Base-by-base conservation (phyloP, 2,329 filamentous ascomycete genomes). In the Trichophyton benhamiae region DNA sequence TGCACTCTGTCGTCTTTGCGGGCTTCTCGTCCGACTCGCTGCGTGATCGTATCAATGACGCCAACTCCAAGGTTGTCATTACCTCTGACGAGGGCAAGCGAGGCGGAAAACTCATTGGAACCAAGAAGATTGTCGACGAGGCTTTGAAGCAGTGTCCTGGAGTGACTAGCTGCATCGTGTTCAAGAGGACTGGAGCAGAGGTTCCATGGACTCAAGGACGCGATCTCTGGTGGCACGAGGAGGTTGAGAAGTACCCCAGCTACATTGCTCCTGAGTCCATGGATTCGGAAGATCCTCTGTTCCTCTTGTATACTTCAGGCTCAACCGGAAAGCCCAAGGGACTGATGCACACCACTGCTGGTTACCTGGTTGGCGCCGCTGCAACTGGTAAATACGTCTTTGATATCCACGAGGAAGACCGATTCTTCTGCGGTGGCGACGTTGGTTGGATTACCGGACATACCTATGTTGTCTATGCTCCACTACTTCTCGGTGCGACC, bases 401-500 rank as follows among this genome's bases (percentile, higher is more conserved):
- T 72, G 94, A 99, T 74, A 95, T 99, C 65, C 94, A 99, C 74
- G 87, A 91, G 65, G 85, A 88, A 60, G 94, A 99, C 75, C 85
- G 84, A 65, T 96, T 94, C 82, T 97, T 97, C 82, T 99, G 94
- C 69, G 94, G 91, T 75, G 94, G 94, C 74, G 94, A 99, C 71
- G 92, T 99, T 49, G 94, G 94, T 66, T 99, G 94, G 94, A 97
- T 99, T 73, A 99, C 94, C 33, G 94, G 94, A 17, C 94, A 99
- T 78, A 96, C 94, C 25, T 99, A 99, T 70, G 92, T 97, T 61
- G 92, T 99, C 44, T 99, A 99, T 72, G 91, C 94, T 9, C 94
- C 94, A 66, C 82, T 99, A 60, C 81, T 99, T 53, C 85, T 97
- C 57, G 94, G 94, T 79, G 88, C 96, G 64, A 85, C 92, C 8